A percentile compares a stretch with the other conserved stretches of the same genome.
Evolutionary conservation across 495 filamentous ascomycete genomes (phyloP).

Genomic region (Neurospora terricola): DNA sequence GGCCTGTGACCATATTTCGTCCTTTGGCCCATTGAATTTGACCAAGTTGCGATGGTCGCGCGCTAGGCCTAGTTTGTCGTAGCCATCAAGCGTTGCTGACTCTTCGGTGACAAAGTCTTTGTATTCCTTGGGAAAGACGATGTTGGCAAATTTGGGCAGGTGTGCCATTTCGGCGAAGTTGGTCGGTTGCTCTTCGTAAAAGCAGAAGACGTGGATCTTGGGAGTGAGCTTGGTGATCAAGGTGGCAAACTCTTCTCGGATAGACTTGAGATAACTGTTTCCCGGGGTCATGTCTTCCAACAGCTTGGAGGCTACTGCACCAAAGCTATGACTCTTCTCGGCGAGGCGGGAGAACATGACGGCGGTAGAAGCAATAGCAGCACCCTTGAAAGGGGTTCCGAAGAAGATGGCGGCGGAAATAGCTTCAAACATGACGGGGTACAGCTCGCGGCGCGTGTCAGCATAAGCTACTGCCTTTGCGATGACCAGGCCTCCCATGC

Average conservation of each 20-base stretch:
- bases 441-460: constrained; percentile 18
- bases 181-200: background rate
- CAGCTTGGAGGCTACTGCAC: constrained; percentile 19
- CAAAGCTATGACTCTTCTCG: constrained; percentile 14
- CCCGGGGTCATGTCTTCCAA: constrained; percentile 19
- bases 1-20: background rate
- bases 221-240: background rate
- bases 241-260: background rate
- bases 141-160: background rate
- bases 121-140: background rate
- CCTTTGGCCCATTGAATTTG: background rate
- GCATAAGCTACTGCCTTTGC: constrained; percentile 21
- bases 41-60: background rate
- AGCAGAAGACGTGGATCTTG: background rate
- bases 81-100: background rate
- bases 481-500: constrained; percentile 55
- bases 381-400: constrained; percentile 28
- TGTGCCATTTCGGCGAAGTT: background rate
- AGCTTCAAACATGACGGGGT: constrained; percentile 24
- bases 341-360: constrained; percentile 20
- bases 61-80: background rate
- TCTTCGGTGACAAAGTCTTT: background rate
- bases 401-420: constrained; percentile 27
- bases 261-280: background rate
- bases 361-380: constrained; percentile 17